Base-by-base conservation (phyloP, 306 rosid genomes). In the Crataegus laevigata region DNA sequence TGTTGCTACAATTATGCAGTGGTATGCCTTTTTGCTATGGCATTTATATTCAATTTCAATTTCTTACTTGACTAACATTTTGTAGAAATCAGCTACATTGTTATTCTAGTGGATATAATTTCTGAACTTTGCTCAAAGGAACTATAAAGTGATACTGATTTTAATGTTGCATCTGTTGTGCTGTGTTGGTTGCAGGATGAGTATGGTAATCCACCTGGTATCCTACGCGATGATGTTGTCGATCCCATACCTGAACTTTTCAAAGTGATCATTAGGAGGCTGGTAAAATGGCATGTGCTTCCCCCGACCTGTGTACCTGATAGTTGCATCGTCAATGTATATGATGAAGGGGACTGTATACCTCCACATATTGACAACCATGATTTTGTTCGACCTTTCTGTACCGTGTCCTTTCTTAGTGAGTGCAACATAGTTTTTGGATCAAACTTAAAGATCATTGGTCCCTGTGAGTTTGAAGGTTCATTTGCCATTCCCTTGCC, bases 291-390 rank as follows among this genome's bases (percentile, higher is more conserved):
- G 99, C 98, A 92, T 66, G 98, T 96, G 43, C 88, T 96, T 77
- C 97, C 99, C 52, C 91, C 92, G 43, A 76, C 93, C 21, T 89
- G 98, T 78, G 89, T 92, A 64, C 99, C 99, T 52, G 97, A 96
- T 75, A 96, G 99, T 69, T 96, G 99, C 87, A 92, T 96, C 25
- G 99, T 96, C 61, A 96, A 96, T 83, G 82, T 96, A 60, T 96
- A 96, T 43, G 93, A 96, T 6, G 94, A 96, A 85, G 99, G 96
- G 76, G 98, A 96, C 82, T 96, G 96, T 36, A 90, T 96, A 78
- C 99, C 99, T 74, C 98, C 99, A 2, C 99, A 96, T 77, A 85
- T 92, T 50, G 99, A 96, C 85, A 96, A 85, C 83, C 99, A 90
- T 62, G 99, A 96, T 77, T 92, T 96, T 80, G 90, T 92, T 77